Percentiles rank a stretch among this genome's conserved stretches.
phyloP scores from a whole-genome alignment of 2,329 filamentous ascomycete genomes.

The Trichoderma sp. region DNA sequence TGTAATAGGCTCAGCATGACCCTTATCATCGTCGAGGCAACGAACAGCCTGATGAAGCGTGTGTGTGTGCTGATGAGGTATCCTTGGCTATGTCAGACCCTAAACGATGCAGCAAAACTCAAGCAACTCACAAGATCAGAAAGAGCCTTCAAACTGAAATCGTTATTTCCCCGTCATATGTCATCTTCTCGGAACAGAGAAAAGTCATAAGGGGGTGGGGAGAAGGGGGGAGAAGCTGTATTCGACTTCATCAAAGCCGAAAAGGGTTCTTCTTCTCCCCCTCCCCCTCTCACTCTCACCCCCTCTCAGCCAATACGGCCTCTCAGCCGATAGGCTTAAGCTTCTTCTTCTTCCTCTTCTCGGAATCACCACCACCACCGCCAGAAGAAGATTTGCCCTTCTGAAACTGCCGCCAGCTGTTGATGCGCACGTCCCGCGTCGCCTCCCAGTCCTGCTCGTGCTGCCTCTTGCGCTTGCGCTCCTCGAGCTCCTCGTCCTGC shows the following conservation, averaged over 20 bases:
- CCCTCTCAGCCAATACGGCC: too few relatives aligned
- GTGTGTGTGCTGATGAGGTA: neutral
- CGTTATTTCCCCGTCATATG: too few relatives aligned
- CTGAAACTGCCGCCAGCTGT: slow-evolving; percentile 90
- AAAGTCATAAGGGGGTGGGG: too few relatives aligned
- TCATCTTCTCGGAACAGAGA: neutral
- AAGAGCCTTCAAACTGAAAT: neutral
- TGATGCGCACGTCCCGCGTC: slow-evolving; percentile 86
- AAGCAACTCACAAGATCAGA: slow-evolving; percentile 38
- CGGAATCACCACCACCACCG: slow-evolving; percentile 44
- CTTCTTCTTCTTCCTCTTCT: slow-evolving; percentile 72
- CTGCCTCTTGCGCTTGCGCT: slow-evolving; percentile 81
- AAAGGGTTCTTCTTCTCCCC: neutral
- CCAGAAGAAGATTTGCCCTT: slow-evolving; percentile 63
- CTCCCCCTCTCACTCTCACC: neutral
- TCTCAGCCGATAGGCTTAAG: slow-evolving; percentile 61
- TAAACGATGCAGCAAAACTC: slow-evolving; percentile 35
- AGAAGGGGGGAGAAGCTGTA: neutral
- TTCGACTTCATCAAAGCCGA: neutral
- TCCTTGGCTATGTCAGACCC: slow-evolving; percentile 37
- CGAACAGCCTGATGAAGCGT: neutral
- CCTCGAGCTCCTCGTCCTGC: slow-evolving; percentile 81
- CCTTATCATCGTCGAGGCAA: neutral
- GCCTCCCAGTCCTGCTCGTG: slow-evolving; percentile 96
- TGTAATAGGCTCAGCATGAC: neutral